phyloP scores from a whole-genome alignment of 192 early-diverging fungal genomes.

The Coemansia guatemalensis region DNA sequence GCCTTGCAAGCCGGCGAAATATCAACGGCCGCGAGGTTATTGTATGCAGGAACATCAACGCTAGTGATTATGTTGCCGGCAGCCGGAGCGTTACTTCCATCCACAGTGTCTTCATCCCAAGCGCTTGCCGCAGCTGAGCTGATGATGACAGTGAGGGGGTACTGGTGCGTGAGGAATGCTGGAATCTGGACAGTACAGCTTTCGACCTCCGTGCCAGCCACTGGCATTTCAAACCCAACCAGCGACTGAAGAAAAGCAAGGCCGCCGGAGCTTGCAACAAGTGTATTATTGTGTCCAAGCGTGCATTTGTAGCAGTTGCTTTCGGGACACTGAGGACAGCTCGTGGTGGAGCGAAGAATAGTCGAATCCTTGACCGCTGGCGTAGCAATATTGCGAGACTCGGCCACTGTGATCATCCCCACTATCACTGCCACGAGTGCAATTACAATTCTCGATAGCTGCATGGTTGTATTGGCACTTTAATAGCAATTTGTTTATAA shows the following conservation, averaged over 20 bases:
- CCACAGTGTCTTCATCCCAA: conserved; percentile 43
- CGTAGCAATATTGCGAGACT: background rate
- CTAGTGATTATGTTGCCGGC: conserved; percentile 16
- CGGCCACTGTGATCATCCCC: background rate
- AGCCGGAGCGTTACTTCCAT: conserved; percentile 33
- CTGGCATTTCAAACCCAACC: conserved; percentile 40
- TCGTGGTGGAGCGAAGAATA: conserved; percentile 42
- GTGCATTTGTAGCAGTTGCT: conserved; percentile 53
- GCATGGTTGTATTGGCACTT: too few species aligned
- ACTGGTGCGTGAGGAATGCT: conserved; percentile 25
- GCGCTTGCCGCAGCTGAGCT: conserved; percentile 14
- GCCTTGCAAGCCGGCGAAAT: conserved; percentile 42
- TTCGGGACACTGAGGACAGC: conserved; percentile 45
- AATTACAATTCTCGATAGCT: too few species aligned
- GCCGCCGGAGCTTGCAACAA: conserved; percentile 36
- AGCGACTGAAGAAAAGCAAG: conserved; percentile 30
- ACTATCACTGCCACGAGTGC: conserved; percentile 1
- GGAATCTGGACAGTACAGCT: conserved; percentile 45
- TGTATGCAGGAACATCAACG: conserved; percentile 28
- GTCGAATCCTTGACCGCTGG: conserved; percentile 53
- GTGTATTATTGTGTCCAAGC: conserved; percentile 28
- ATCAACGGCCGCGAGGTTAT: conserved; percentile 23
- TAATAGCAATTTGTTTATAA: too few species aligned
- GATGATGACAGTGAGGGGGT: conserved; percentile 20
- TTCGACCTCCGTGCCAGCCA: conserved; percentile 14